Conservation (phyloP, 2,329 filamentous ascomycete genomes). For the Pseudopithomyces chartarum region DNA sequence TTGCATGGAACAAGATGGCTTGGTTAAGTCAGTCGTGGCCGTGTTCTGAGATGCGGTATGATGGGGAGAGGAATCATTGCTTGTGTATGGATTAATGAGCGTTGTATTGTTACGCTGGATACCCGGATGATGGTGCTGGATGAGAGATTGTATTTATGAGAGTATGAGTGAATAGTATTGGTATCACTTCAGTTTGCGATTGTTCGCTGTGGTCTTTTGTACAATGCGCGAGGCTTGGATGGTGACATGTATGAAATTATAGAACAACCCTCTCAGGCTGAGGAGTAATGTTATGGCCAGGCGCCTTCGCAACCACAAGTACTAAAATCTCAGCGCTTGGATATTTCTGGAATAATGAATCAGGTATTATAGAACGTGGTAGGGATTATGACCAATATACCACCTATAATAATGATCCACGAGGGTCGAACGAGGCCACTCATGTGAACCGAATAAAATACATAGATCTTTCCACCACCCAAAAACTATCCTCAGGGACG, state of each 20-base stretch:
- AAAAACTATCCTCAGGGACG: neutral
- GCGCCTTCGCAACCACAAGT: too few relatives aligned
- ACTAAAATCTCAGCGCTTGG: too few relatives aligned
- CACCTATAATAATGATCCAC: too few relatives aligned
- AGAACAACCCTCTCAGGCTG: too few relatives aligned
- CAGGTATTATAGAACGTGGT: too few relatives aligned
- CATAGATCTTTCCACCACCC: neutral
- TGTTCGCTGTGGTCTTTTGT: neutral
- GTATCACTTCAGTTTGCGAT: neutral
- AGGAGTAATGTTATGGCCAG: too few relatives aligned
- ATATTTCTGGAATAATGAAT: too few relatives aligned
- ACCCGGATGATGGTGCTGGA: neutral
- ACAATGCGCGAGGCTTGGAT: too few relatives aligned
- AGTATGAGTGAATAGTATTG: neutral
- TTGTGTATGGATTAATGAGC: slow-evolving; percentile 3
- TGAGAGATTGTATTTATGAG: neutral
- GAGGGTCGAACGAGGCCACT: neutral
- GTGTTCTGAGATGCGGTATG: neutral
- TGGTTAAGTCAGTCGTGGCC: neutral
- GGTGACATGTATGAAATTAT: too few relatives aligned
- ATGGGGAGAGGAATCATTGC: neutral
- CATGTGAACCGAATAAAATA: neutral
- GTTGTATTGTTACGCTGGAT: slow-evolving; percentile 3
- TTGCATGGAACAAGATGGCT: neutral
- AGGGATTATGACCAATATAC: too few relatives aligned